Evolutionary conservation across 2,329 filamentous ascomycete species (phyloP).

Genomic region (Aspergillus brunneoviolaceus): DNA sequence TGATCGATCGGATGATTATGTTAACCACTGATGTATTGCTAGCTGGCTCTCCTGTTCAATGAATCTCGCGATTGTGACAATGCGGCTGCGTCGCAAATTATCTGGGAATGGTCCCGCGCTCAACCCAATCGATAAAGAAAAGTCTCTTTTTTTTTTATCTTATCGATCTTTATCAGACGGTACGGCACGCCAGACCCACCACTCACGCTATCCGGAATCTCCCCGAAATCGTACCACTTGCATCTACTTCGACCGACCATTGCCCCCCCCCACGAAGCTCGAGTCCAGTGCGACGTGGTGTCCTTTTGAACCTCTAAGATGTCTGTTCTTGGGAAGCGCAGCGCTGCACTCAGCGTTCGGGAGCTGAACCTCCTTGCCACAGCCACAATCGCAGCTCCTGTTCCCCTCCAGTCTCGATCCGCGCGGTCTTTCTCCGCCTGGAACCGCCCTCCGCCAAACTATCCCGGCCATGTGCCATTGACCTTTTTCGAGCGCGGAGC

Average conservation of each 20-base stretch:
- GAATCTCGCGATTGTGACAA: neutral
- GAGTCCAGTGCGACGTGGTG: constrained; percentile 13
- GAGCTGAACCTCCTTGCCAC: constrained; percentile 10
- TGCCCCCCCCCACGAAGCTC: constrained; percentile 2
- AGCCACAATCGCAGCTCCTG: constrained; percentile 5
- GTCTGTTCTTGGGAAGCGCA: constrained; percentile 27
- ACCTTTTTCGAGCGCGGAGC: constrained; percentile 72
- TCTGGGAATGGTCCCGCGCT: neutral
- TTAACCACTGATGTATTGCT: neutral
- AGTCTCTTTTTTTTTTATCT: constrained; percentile 5
- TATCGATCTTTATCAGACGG: constrained; percentile 21
- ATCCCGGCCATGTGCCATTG: constrained; percentile 88
- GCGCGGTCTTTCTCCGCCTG: constrained; percentile 71
- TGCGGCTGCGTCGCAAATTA: neutral
- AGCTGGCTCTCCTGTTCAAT: neutral
- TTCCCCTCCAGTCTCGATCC: constrained; percentile 8
- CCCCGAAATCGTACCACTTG: constrained; percentile 19
- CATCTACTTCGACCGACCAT: neutral
- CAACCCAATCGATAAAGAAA: neutral
- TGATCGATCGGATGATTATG: neutral
- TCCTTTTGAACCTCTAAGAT: constrained; percentile 21
- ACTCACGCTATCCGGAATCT: constrained; percentile 11
- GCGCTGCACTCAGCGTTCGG: constrained; percentile 16
- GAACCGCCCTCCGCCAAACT: constrained; percentile 80
- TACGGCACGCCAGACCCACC: constrained; percentile 17